A percentile compares a stretch with the other conserved stretches of the same genome.
Conservation (phyloP, 75 land plant genomes). For the Pinus taeda region DNA sequence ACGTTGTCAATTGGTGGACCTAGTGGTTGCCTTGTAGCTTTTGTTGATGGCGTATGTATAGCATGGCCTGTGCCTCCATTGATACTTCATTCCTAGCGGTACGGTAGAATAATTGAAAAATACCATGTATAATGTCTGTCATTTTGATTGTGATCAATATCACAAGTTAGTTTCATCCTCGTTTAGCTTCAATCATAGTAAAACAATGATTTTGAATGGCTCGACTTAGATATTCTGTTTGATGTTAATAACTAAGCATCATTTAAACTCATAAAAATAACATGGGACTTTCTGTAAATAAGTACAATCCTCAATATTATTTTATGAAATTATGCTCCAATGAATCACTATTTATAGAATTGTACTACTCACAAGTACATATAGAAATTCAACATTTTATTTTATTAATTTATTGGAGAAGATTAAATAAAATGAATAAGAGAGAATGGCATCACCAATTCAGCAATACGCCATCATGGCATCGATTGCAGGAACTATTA, state of each 20-base stretch:
- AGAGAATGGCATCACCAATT: conserved; percentile 16
- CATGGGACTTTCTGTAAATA: neutral
- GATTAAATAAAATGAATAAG: neutral
- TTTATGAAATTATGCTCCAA: neutral
- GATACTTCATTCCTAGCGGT: too few relatives aligned
- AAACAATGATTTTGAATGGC: neutral
- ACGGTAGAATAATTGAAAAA: neutral
- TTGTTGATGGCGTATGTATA: too few relatives aligned
- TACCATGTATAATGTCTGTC: neutral
- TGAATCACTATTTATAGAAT: neutral
- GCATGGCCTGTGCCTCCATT: too few relatives aligned
- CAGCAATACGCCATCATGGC: too few relatives aligned
- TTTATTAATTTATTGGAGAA: neutral
- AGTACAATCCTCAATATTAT: neutral
- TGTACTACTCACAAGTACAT: neutral
- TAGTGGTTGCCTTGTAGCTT: too few relatives aligned
- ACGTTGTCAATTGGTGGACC: too few relatives aligned
- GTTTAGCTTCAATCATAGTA: neutral
- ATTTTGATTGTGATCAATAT: conserved; percentile 4
- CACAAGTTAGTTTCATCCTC: neutral
- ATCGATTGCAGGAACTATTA: too few relatives aligned
- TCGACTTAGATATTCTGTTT: neutral
- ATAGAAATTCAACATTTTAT: neutral
- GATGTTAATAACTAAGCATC: neutral
- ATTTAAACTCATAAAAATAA: neutral